Conservation (phyloP, 257 asterid genomes). For the Salvia hispanica region DNA sequence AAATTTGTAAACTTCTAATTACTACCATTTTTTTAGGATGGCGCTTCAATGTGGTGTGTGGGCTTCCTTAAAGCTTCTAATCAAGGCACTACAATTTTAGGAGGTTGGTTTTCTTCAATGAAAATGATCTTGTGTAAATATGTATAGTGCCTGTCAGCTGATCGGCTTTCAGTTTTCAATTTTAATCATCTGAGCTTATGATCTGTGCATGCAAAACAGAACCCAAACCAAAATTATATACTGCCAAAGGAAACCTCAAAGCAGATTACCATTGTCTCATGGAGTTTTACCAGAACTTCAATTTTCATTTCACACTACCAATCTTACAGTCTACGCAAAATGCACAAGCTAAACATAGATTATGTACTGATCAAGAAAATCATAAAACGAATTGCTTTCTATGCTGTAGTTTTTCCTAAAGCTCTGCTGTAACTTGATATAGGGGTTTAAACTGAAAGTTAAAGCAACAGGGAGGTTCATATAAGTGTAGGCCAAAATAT, state of each 20-base stretch:
- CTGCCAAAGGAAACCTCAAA: background rate
- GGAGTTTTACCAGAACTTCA: background rate
- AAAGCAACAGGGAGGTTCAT: no score
- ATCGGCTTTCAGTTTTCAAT: background rate
- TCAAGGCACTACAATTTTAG: conserved; percentile 73
- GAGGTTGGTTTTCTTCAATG: conserved; percentile 54
- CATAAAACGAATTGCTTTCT: background rate
- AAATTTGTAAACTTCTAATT: conserved; percentile 7
- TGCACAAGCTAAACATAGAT: conserved; percentile 4
- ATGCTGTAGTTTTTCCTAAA: background rate
- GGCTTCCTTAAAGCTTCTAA: conserved; percentile 73
- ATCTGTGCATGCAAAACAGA: conserved; percentile 11
- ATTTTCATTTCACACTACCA: background rate
- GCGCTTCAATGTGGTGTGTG: conserved; percentile 82
- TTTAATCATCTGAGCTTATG: conserved; percentile 4
- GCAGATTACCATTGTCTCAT: background rate
- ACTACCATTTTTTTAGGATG: conserved; percentile 58
- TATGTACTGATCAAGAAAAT: background rate
- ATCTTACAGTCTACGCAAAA: background rate
- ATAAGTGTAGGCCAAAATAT: no score
- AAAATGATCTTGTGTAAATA: conserved; percentile 11
- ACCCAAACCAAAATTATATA: background rate
- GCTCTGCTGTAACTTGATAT: conserved; percentile 11
- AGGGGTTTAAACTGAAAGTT: background rate
- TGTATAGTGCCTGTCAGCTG: conserved; percentile 6